A percentile compares a stretch with the other conserved stretches of the same genome.
phyloP scores from a whole-genome alignment of 2,329 filamentous ascomycete species.

The Orbilia oligospora region DNA sequence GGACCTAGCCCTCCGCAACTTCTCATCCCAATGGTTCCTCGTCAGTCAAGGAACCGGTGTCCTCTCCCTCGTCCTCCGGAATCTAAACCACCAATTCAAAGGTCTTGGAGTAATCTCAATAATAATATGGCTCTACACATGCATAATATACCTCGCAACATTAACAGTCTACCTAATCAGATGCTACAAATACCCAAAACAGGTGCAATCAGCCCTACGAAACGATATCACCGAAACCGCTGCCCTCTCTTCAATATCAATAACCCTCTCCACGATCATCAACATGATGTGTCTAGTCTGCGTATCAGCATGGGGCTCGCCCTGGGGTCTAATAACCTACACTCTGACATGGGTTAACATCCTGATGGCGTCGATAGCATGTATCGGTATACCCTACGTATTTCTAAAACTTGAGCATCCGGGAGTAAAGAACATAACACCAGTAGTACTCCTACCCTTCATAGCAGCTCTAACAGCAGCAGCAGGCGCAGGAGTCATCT shows the following conservation, averaged over 20 bases:
- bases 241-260: background rate
- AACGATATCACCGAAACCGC: background rate
- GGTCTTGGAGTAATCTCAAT: background rate
- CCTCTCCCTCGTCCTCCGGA: background rate
- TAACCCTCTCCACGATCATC: background rate
- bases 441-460: background rate
- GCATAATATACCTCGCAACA: background rate
- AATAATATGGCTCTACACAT: constrained; percentile 1
- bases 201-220: background rate
- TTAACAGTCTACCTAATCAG: background rate
- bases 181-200: constrained; percentile 12
- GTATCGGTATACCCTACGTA: background rate
- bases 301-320: background rate
- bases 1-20: background rate
- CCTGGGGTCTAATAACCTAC: background rate
- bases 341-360: background rate
- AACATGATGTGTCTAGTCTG: constrained; percentile 3
- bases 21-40: constrained; percentile 12
- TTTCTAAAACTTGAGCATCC: constrained; percentile 1
- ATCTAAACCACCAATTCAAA: background rate
- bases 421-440: background rate
- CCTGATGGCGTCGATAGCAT: background rate
- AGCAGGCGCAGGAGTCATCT: background rate
- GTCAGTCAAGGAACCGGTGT: background rate
- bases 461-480: background rate